Percentiles rank a stretch among this genome's conserved stretches.
These are phyloP conservation scores for Sclerotinia sclerotiorum DNA, from an alignment of 2,329 filamentous ascomycete species.

Conservation along the genomic window DNA sequence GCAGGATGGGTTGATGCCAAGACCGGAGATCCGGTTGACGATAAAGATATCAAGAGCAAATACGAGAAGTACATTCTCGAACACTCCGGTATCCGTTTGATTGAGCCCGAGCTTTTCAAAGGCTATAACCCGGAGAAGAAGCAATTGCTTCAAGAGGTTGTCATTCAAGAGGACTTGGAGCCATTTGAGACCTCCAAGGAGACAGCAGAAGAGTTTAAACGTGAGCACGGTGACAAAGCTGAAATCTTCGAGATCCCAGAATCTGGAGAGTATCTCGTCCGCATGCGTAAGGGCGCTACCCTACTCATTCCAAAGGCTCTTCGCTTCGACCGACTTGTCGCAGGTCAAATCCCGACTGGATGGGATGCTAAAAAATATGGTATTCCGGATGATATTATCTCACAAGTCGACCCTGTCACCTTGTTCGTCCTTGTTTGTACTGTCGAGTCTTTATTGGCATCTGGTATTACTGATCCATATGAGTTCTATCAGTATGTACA, in stretches of 20 bases:
- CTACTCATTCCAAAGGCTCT: conserved; percentile 96
- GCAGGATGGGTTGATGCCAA: conserved; percentile 96
- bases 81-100: conserved; percentile 94
- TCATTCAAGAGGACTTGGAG: conserved; percentile 95
- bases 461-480: conserved; percentile 97
- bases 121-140: conserved; percentile 99
- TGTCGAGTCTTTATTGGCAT: conserved; percentile 83
- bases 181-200: conserved; percentile 97
- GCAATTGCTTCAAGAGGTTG: conserved; percentile 95
- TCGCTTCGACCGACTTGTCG: conserved; percentile 94
- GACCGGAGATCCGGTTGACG: conserved; percentile 90
- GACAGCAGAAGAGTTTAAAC: conserved; percentile 94
- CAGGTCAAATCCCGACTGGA: conserved; percentile 93
- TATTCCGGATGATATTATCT: conserved; percentile 95
- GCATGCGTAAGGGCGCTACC: conserved; percentile 91
- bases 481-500: conserved; percentile 99
- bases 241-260: conserved; percentile 95
- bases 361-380: conserved; percentile 97
- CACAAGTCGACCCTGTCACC: conserved; percentile 94
- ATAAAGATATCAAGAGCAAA: conserved; percentile 96
- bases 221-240: conserved; percentile 95
- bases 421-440: conserved; percentile 93
- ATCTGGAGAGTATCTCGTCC: conserved; percentile 90
- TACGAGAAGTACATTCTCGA: conserved; percentile 97
- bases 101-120: conserved; percentile 94